Conservation (phyloP, 1,284 basidiomycete genomes). For the Melanopsichium pennsylvanicum region DNA sequence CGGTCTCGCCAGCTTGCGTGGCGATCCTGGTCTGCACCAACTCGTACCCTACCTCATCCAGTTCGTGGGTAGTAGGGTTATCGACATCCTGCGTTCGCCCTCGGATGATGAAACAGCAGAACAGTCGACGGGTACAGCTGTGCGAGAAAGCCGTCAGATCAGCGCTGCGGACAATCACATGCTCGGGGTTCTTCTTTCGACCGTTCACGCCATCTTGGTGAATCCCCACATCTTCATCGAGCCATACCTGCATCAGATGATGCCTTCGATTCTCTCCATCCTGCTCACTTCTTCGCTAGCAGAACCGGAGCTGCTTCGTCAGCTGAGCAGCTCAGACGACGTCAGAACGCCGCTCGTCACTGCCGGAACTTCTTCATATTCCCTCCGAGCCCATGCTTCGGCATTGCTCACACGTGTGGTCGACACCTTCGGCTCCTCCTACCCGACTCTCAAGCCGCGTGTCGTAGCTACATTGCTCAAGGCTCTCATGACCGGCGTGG, state of each 20-base stretch:
- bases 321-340: constrained; percentile 17
- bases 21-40: constrained; percentile 90
- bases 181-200: constrained; percentile 56
- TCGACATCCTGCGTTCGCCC: constrained; percentile 65
- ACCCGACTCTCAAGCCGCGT: constrained; percentile 83
- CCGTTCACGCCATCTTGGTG: constrained; percentile 56
- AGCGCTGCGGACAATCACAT: constrained; percentile 43
- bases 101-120: constrained; percentile 16
- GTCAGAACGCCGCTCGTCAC: constrained; percentile 31
- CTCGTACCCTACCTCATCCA: constrained; percentile 94
- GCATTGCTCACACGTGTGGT: constrained; percentile 81
- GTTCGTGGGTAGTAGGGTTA: constrained; percentile 82
- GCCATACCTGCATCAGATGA: constrained; percentile 92
- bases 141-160: constrained; percentile 29
- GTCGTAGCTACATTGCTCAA: constrained; percentile 91
- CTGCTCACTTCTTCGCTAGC: constrained; percentile 83
- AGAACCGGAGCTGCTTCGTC: constrained; percentile 33
- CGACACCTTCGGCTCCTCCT: constrained; percentile 71
- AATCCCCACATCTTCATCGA: constrained; percentile 91
- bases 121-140: constrained; percentile 7
- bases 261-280: constrained; percentile 89
- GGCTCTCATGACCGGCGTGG: constrained; percentile 74
- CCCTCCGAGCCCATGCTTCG: constrained; percentile 65
- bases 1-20: constrained; percentile 84
- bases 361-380: constrained; percentile 27